Evolutionary conservation across 1,284 basidiomycete genomes (phyloP).

Genomic region (Ganoderma leucocontextum): DNA sequence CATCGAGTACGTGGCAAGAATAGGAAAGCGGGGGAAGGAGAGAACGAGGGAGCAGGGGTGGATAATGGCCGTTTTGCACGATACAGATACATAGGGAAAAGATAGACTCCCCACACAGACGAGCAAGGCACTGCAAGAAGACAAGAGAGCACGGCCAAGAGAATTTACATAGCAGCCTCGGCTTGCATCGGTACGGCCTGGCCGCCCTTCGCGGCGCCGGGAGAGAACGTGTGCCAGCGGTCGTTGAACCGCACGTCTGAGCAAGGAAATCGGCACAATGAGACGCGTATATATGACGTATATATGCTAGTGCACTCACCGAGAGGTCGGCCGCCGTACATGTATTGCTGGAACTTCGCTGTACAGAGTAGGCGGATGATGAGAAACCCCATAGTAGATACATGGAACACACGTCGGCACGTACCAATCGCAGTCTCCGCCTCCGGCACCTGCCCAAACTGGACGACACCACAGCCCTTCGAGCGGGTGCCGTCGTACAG

Average conservation of each 20-base stretch:
- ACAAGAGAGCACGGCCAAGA: constrained; percentile 7
- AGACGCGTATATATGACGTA: not conserved
- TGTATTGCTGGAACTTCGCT: constrained; percentile 92
- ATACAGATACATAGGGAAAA: constrained; percentile 25
- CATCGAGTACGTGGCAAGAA: not conserved
- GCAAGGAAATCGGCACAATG: constrained; percentile 15
- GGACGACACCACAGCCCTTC: constrained; percentile 94
- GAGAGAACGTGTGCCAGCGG: constrained; percentile 90
- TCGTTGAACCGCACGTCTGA: constrained; percentile 92
- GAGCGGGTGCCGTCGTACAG: constrained; percentile 90
- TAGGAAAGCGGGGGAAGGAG: not conserved
- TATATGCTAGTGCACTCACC: constrained; percentile 54
- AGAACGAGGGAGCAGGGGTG: not conserved
- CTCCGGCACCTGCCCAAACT: constrained; percentile 89
- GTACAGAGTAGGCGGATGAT: not conserved
- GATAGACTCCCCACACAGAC: not conserved
- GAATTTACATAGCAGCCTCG: constrained; percentile 33
- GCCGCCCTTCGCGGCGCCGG: constrained; percentile 84
- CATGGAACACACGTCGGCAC: constrained; percentile 33
- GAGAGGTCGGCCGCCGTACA: constrained; percentile 90
- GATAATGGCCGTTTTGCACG: not conserved
- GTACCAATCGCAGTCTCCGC: constrained; percentile 92
- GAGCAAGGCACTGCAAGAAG: constrained; percentile 8
- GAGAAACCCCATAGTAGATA: not conserved
- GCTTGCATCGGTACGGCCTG: constrained; percentile 56